Evolutionary conservation across 306 rosid genomes (phyloP), one percentile per base, ranked within the genome.

Genomic region (Cicer judaicum): DNA sequence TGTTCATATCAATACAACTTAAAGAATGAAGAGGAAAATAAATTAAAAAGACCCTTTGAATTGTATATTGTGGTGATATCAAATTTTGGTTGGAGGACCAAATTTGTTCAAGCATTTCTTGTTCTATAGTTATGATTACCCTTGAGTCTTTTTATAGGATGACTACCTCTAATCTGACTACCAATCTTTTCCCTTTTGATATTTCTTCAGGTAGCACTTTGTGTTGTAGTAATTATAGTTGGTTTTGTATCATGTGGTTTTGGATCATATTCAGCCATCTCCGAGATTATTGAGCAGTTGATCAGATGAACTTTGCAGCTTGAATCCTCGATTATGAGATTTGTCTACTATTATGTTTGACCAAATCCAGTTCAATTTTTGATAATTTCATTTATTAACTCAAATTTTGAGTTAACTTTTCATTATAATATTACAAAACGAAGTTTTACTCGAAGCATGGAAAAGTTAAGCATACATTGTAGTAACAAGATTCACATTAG

Each of bases 251-350:
- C 87, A n/a, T 76, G 87, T 7, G 72, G 10, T 13, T 41, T 87
- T 6, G 98, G 98, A 66, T 81, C 98, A 4, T 93, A 80, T 57
- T 85, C 98, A 34, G 85, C 98, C 6, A 5, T 90, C 10, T 19
- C 78, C 1, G 84, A 84, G 83, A 93, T 93, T 16, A 52, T 88
- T 48, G 68, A 74, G 63, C 68, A 40, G 63, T 70, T 92, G 88
- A 60, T 46, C 2, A 70, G 73, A 66, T 92, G 84, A 92, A 64
- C 53, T 68, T 68, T 72, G 15, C 6, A 0, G 29, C 74, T 10
- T 7, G 21, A 75, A 29, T 40, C 11, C 6, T 42, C 34, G 62
- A 84, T 68, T 12, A 3, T 10, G 57, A 63, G 14, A 48, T 48
- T 24, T 68, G 3, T 50, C 44, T 42, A 12, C 15, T 44, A 13